A percentile compares a stretch with the other conserved stretches of the same genome.
Evolutionary conservation across 192 early-diverging fungal genomes (phyloP).

Genomic region (Umbelopsis vinacea): DNA sequence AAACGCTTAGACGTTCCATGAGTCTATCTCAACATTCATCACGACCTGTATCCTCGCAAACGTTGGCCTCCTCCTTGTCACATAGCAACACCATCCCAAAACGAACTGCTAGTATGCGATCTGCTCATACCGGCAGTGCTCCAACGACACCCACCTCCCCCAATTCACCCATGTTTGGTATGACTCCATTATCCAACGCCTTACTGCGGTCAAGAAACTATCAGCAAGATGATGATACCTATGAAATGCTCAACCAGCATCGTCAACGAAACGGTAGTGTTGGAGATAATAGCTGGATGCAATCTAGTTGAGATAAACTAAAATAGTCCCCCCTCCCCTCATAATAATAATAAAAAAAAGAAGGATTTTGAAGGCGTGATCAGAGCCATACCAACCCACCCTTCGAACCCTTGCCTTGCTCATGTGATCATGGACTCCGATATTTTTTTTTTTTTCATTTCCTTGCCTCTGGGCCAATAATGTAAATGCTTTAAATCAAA

Average conservation of each 20-base stretch:
- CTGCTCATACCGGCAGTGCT: slow-evolving; percentile 5
- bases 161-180: slow-evolving; percentile 16
- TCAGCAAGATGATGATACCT: slow-evolving; percentile 21
- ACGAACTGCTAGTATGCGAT: slow-evolving; percentile 25
- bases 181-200: slow-evolving; percentile 15
- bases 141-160: slow-evolving; percentile 23
- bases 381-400: no score
- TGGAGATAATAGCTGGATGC: slow-evolving; percentile 12
- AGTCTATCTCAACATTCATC: slow-evolving; percentile 23
- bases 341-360: no score
- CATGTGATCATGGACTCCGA: no score
- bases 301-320: slow-evolving; percentile 5
- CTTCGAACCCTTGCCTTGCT: no score
- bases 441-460: no score
- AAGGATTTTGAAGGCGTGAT: no score
- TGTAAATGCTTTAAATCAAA: no score
- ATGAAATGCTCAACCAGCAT: slow-evolving; percentile 19
- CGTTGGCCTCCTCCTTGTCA: slow-evolving; percentile 6
- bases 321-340: background rate
- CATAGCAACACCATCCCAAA: slow-evolving; percentile 24
- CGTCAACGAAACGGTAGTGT: slow-evolving; percentile 9
- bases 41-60: background rate
- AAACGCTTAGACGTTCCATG: slow-evolving; percentile 17
- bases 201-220: slow-evolving; percentile 10
- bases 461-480: no score